Evolutionary conservation across 495 filamentous ascomycete genomes (phyloP).

Genomic region (Penicillium verhagenii): DNA sequence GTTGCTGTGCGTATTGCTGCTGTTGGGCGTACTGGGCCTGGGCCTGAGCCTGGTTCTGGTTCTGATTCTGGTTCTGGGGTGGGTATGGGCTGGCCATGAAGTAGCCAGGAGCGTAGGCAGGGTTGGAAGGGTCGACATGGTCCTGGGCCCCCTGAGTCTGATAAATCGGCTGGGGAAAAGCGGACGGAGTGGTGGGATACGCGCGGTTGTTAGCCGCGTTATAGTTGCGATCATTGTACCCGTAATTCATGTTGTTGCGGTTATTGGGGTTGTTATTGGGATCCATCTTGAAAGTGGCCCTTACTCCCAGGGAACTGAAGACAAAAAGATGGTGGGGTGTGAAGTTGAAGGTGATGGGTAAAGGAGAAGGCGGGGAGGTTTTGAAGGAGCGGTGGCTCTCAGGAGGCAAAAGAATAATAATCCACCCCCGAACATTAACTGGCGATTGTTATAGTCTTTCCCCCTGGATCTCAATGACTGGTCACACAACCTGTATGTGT

Average conservation of each 20-base stretch:
- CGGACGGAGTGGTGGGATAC: slow-evolving; percentile 95
- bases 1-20: slow-evolving; percentile 65
- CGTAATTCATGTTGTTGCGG: slow-evolving; percentile 72
- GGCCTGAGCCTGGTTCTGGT: slow-evolving; percentile 9
- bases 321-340: slow-evolving; percentile 12
- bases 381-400: slow-evolving; percentile 38
- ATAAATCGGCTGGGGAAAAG: slow-evolving; percentile 89
- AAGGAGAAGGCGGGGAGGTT: slow-evolving; percentile 30
- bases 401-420: slow-evolving; percentile 28
- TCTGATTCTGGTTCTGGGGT: slow-evolving; percentile 31
- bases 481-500: neutral
- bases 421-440: slow-evolving; percentile 9
- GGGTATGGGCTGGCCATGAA: slow-evolving; percentile 59
- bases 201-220: slow-evolving; percentile 69
- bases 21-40: slow-evolving; percentile 48
- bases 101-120: slow-evolving; percentile 57
- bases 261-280: slow-evolving; percentile 46
- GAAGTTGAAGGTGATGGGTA: slow-evolving; percentile 17
- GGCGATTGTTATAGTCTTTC: neutral
- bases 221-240: slow-evolving; percentile 61
- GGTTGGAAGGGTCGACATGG: slow-evolving; percentile 47
- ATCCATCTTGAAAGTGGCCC: slow-evolving; percentile 42
- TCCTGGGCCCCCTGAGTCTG: slow-evolving; percentile 61
- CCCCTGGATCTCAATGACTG: neutral
- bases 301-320: slow-evolving; percentile 11